These are phyloP conservation scores for Aspergillus sergii DNA, from an alignment of 2,329 filamentous ascomycete genomes.

Conservation along the genomic window DNA sequence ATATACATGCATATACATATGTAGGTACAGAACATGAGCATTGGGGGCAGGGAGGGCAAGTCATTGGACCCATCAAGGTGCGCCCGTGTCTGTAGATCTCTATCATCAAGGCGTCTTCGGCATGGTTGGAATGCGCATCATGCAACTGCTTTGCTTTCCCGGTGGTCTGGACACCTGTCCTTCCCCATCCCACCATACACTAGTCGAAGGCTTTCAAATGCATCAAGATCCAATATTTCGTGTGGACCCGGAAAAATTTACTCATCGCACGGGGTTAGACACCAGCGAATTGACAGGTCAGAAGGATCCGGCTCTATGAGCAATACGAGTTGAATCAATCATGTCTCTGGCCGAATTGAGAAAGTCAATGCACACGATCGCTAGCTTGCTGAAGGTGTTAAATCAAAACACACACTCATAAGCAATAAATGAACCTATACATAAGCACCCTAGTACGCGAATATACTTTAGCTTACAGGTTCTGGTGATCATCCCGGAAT, in stretches of 20 bases:
- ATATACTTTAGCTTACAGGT: neutral
- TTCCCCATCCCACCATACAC: neutral
- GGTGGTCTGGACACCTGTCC: slow-evolving; percentile 2
- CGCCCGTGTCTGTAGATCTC: slow-evolving; percentile 1
- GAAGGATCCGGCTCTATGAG: neutral
- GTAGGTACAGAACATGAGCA: slow-evolving; percentile 1
- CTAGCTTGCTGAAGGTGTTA: neutral
- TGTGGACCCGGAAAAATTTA: slow-evolving; percentile 4
- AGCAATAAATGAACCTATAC: neutral
- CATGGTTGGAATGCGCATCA: slow-evolving; percentile 9
- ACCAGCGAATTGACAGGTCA: slow-evolving; percentile 5
- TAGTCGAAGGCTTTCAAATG: neutral
- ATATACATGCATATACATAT: slow-evolving; percentile 13
- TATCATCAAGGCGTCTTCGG: neutral
- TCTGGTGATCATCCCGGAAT: neutral
- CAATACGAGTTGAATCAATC: neutral
- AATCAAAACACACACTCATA: neutral
- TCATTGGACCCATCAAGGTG: neutral
- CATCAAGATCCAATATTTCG: neutral
- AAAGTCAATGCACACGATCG: neutral
- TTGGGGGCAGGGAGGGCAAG: neutral
- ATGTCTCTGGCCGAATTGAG: neutral
- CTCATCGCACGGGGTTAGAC: slow-evolving; percentile 1
- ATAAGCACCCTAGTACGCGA: neutral
- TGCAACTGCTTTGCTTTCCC: neutral